Conservation (phyloP, 192 early-diverging fungal genomes). For the Diversispora epigaea region DNA sequence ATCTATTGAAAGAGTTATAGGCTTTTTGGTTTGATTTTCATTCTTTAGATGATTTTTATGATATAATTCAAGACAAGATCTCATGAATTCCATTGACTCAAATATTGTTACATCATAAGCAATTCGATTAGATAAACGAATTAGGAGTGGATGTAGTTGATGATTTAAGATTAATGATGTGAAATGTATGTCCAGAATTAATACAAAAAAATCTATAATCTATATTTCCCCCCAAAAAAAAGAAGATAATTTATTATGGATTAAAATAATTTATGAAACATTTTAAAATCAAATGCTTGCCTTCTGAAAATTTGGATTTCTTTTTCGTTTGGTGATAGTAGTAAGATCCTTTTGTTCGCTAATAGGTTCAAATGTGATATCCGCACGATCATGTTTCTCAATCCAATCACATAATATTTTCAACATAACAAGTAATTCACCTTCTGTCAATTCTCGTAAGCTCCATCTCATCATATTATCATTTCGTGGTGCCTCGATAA, state of each 20-base stretch:
- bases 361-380: background rate
- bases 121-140: background rate
- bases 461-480: conserved; percentile 3
- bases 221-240: background rate
- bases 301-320: too few relatives aligned
- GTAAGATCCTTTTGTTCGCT: too few relatives aligned
- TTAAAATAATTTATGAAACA: background rate
- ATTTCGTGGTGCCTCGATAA: conserved; percentile 2
- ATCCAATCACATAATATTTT: conserved; percentile 9
- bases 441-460: background rate
- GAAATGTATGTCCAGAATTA: conserved; percentile 16
- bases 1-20: background rate
- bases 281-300: too few relatives aligned
- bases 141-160: background rate
- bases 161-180: background rate
- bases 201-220: background rate
- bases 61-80: background rate
- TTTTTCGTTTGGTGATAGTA: too few relatives aligned
- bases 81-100: conserved; percentile 11
- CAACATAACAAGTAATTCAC: background rate
- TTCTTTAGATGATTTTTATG: background rate
- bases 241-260: background rate
- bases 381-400: background rate
- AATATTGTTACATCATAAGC: conserved; percentile 3
- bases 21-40: background rate